Base-by-base conservation (phyloP, 2,329 filamentous ascomycete species). In the Berkeleyomyces basicola region DNA sequence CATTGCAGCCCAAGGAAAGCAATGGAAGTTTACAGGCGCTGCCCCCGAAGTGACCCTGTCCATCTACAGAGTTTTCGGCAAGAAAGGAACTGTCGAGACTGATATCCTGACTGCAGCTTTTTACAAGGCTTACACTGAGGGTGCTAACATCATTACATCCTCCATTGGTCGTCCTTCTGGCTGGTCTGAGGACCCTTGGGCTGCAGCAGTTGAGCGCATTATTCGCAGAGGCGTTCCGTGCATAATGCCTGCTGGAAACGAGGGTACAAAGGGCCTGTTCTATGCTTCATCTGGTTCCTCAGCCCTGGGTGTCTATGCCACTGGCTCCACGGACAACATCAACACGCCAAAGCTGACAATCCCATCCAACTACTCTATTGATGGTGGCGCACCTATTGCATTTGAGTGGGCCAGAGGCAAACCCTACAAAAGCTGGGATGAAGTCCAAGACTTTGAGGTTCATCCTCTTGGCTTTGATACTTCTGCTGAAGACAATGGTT, bases 31-130 rank as follows among this genome's bases (percentile, higher is more conserved):
- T 58, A 79, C 78, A 14, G 82, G 82, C 11, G 80, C 77, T 7
- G 82, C 81, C 0, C 78, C 79, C 0, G 79, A 76, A 47, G 82
- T 81, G 0, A 79, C 73, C 0, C 72, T 85, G 1, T 79, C 80
- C 53, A 74, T 77, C 57, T 85, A 80, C 72, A 76, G 77, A 55
- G 79, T 82, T 2, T 82, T 84, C 63, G 80, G 80, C 57, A 84
- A 81, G 68, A 64, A 68, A 0, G 81, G 79, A 43, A 69, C 72
- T 42, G 74, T 76, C n/a, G 69, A 71, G 11, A 79, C 79, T 67
- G 82, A 85, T 64, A 72, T 84, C 7, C 70, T 86, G 61, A 81
- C 84, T 49, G 76, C 77, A 7, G 81, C 82, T 1, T 84, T 80
- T 68, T 78, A 81, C 71, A 76, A 75, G 68, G 83, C 83, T 0